A percentile compares a stretch with the other conserved stretches of the same genome.
phyloP scores from a whole-genome alignment of 2,329 filamentous ascomycete genomes.

The Trichoderma sp. region DNA sequence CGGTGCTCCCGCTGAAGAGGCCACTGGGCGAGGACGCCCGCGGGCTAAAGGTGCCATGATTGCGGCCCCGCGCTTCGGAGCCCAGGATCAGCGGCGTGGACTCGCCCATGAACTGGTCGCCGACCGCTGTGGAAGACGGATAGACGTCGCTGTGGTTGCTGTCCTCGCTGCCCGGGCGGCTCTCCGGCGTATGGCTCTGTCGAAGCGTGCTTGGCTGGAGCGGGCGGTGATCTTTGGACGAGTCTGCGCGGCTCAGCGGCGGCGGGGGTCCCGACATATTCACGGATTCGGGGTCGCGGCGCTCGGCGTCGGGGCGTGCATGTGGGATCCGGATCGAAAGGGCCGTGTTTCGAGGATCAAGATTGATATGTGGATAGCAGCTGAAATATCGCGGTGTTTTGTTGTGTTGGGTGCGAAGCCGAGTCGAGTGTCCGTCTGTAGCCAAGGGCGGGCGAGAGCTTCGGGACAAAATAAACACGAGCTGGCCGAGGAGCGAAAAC shows the following conservation, averaged over 20 bases:
- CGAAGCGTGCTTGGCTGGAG: slow-evolving; percentile 50
- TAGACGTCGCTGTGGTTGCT: slow-evolving; percentile 25
- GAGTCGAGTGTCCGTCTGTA: neutral
- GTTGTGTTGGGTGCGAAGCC: neutral
- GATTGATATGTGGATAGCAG: neutral
- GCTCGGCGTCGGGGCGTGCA: slow-evolving; percentile 5
- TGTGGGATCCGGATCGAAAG: slow-evolving; percentile 4
- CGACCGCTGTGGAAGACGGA: slow-evolving; percentile 16
- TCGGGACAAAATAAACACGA: neutral
- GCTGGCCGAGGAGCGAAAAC: neutral
- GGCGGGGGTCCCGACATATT: slow-evolving; percentile 34
- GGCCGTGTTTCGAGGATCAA: neutral
- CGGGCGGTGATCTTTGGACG: slow-evolving; percentile 43
- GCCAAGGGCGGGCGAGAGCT: neutral
- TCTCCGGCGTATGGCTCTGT: slow-evolving; percentile 45
- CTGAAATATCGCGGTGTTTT: neutral
- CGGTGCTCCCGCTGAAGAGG: slow-evolving; percentile 33
- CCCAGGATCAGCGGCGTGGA: slow-evolving; percentile 51
- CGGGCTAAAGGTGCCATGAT: slow-evolving; percentile 77
- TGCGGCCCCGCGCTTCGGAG: slow-evolving; percentile 55
- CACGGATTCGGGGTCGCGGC: neutral
- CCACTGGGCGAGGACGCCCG: slow-evolving; percentile 55
- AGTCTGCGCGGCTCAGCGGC: slow-evolving; percentile 34
- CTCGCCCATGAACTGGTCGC: slow-evolving; percentile 43
- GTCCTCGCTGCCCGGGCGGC: slow-evolving; percentile 30